Evolutionary conservation across 2,329 filamentous ascomycete species (phyloP), one percentile per base, ranked within the genome.

Genomic region (Acrodontium crateriforme): DNA sequence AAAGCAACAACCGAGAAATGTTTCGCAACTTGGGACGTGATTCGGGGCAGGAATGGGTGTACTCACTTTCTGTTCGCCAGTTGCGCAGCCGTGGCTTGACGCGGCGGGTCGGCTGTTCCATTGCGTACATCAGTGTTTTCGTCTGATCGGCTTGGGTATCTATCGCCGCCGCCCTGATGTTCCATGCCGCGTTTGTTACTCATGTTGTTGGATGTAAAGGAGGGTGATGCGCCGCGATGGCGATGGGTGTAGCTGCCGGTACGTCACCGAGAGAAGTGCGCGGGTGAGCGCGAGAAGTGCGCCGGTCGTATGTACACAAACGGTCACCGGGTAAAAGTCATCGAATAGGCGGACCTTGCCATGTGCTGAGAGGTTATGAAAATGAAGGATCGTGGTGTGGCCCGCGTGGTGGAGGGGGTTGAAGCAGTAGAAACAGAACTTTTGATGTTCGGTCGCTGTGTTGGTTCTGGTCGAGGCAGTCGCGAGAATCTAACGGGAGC

Each of bases 21-120:
- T n/a, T n/a, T n/a, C n/a, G n/a, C n/a, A n/a, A n/a, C n/a, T n/a
- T n/a, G n/a, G n/a, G n/a, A n/a, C n/a, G n/a, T n/a, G n/a, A n/a
- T n/a, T n/a, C n/a, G n/a, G n/a, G n/a, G n/a, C n/a, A n/a, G n/a
- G n/a, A n/a, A n/a, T n/a, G n/a, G n/a, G 9, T 30, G 16, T 4
- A 50, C 50, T 48, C 32, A 53, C 50, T 49, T 52, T 31, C 49
- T 39, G 26, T 35, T 34, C 24, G 49, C 49, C 41, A 53, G 31
- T 39, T 53, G 50, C 25, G 50, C 50, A 16, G 49, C 47, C 15
- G 49, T 53, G 25, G 50, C 49, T 29, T 38, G 31, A 24, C 31
- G 30, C 12, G 47, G 47, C 36, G 40, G 40, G 25, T 48, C 43
- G 9, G 38, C 41, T 38, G 35, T 35, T 22, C 14, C 31, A 13